Percentiles rank a stretch among this genome's conserved stretches.
These are phyloP conservation scores for Lactarius psammicola DNA, from an alignment of 768 basidiomycete genomes.

Conservation along the genomic window DNA sequence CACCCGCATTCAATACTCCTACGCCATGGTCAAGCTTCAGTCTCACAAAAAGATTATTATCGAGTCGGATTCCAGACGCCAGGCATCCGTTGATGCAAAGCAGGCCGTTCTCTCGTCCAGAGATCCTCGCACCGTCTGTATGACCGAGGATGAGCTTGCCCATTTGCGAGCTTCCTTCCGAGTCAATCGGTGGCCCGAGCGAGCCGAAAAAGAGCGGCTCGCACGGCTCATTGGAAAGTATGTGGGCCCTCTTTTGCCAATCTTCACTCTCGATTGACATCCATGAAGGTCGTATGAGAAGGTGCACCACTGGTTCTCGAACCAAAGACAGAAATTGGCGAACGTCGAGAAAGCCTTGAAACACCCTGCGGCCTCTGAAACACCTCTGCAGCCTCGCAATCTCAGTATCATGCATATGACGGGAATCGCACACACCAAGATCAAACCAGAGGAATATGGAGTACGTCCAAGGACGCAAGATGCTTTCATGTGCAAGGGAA, in stretches of 20 bases:
- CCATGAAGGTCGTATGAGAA: constrained; percentile 21
- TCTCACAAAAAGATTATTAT: constrained; percentile 19
- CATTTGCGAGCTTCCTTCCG: constrained; percentile 16
- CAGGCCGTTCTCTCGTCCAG: constrained; percentile 11
- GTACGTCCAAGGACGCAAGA: neutral
- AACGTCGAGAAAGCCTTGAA: constrained; percentile 16
- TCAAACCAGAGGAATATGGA: constrained; percentile 1
- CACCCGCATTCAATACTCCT: constrained; percentile 1
- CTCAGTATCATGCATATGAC: neutral
- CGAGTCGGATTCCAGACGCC: constrained; percentile 16
- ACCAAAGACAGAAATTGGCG: constrained; percentile 24
- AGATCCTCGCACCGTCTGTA: constrained; percentile 23
- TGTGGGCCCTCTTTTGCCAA: neutral
- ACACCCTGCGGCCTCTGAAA: neutral
- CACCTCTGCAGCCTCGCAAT: neutral
- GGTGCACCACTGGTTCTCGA: constrained; percentile 26
- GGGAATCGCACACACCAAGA: neutral
- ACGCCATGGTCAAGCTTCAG: constrained; percentile 20
- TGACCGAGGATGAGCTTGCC: constrained; percentile 19
- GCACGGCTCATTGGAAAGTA: constrained; percentile 24
- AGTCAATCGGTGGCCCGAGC: constrained; percentile 23
- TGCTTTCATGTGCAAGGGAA: constrained; percentile 5
- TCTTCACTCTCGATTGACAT: neutral
- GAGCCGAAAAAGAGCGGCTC: constrained; percentile 23
- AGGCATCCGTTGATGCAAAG: constrained; percentile 2